Evolutionary conservation across 139 green algal species (phyloP).

Genomic region (Chlorella sp.): DNA sequence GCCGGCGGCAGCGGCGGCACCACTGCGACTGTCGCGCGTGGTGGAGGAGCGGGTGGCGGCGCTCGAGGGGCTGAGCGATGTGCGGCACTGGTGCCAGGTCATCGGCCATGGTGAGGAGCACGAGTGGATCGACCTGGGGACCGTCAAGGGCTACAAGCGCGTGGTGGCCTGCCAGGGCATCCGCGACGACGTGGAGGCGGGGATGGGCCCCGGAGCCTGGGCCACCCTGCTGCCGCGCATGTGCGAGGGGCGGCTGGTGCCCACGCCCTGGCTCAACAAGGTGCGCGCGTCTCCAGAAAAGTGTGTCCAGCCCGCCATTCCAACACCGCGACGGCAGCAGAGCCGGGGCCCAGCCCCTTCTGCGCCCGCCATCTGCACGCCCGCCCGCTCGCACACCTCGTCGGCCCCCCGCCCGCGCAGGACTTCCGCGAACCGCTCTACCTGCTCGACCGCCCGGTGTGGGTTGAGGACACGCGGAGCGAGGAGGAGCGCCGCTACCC

Average conservation of each 20-base stretch:
- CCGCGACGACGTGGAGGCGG: conserved; percentile 50
- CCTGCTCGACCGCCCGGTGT: conserved; percentile 51
- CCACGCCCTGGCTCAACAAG: conserved; percentile 75
- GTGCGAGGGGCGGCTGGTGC: conserved; percentile 52
- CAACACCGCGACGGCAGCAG: not conserved
- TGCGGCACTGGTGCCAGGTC: conserved; percentile 57
- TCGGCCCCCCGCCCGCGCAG: conserved; percentile 13
- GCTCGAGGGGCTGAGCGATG: conserved; percentile 35
- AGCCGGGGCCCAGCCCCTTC: not conserved
- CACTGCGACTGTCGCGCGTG: conserved; percentile 49
- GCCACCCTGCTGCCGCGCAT: conserved; percentile 42
- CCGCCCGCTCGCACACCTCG: not conserved
- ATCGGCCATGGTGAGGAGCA: conserved; percentile 56
- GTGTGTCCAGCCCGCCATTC: not conserved
- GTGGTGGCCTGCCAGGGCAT: conserved; percentile 52
- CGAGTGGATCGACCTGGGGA: conserved; percentile 56
- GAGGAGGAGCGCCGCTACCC: conserved; percentile 66
- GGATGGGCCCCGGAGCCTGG: conserved; percentile 33
- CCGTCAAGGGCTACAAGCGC: conserved; percentile 52
- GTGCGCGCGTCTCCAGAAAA: not conserved
- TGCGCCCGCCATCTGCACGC: not conserved
- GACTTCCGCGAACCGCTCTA: conserved; percentile 72
- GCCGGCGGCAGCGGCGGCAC: conserved; percentile 16
- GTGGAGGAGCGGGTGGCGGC: conserved; percentile 51
- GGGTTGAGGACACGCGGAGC: conserved; percentile 57